phyloP scores from a whole-genome alignment of 441 rosid species.

The Corymbia calophylla region DNA sequence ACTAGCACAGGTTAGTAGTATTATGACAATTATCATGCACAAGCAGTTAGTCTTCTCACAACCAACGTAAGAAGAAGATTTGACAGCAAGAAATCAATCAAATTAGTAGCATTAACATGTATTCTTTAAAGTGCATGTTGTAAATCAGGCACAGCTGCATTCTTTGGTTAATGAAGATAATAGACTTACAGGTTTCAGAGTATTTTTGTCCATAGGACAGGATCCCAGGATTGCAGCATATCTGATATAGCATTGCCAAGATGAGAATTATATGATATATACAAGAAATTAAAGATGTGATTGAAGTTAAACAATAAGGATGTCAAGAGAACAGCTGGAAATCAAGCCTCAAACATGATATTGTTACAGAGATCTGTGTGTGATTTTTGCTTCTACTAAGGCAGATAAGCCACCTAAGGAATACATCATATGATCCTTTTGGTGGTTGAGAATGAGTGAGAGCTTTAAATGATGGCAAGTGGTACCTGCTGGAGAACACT shows the following conservation, averaged over 20 bases:
- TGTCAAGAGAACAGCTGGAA: neutral
- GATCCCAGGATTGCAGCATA: constrained; percentile 85
- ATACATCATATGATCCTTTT: neutral
- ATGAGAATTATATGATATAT: neutral
- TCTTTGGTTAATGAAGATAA: neutral
- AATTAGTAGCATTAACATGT: neutral
- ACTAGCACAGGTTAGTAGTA: neutral
- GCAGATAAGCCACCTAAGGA: neutral
- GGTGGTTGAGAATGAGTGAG: neutral
- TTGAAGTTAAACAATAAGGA: neutral
- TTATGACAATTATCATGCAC: neutral
- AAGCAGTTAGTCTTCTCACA: neutral
- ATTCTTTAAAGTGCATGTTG: neutral
- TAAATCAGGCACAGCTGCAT: neutral
- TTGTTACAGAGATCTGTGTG: neutral
- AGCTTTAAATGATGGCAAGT: neutral
- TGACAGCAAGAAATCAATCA: neutral
- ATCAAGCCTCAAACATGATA: neutral
- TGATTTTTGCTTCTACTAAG: neutral
- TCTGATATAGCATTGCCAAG: constrained; percentile 19
- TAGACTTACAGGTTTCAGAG: constrained; percentile 45
- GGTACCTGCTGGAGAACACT: neutral
- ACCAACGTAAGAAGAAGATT: neutral
- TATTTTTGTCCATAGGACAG: constrained; percentile 37
- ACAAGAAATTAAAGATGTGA: neutral